Evolutionary conservation across 352 stramenopile species (phyloP).

Genomic region (Pythium plurisporium): DNA sequence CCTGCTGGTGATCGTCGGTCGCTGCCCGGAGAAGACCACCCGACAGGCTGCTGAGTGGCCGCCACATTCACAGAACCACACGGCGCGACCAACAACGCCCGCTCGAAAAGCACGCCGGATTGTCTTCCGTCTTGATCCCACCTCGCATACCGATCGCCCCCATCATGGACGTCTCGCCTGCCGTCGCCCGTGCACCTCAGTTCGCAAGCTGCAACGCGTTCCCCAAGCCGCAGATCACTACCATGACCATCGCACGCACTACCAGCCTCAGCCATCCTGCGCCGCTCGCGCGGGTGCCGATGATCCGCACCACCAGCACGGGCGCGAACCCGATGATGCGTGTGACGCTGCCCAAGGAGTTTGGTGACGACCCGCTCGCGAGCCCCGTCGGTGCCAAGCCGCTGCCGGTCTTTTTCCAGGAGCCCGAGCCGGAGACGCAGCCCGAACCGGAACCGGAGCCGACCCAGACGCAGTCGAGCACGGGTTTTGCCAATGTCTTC

Average conservation of each 20-base stretch:
- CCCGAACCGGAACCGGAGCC: neutral
- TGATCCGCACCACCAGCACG: slow-evolving; percentile 11
- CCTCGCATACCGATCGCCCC: neutral
- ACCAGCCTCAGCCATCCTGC: neutral
- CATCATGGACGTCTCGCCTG: slow-evolving; percentile 3
- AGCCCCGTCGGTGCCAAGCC: slow-evolving; percentile 13
- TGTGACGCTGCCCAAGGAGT: slow-evolving; percentile 22
- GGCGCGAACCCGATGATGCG: slow-evolving; percentile 25
- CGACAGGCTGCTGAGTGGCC: neutral
- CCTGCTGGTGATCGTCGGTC: neutral
- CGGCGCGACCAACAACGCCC: neutral
- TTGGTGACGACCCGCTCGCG: slow-evolving; percentile 22
- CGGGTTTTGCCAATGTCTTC: slow-evolving; percentile 19
- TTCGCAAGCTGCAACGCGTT: slow-evolving; percentile 11
- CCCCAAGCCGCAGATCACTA: slow-evolving; percentile 13
- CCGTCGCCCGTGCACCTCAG: neutral
- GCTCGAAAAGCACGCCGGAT: too few relatives aligned
- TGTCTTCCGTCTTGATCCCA: too few relatives aligned
- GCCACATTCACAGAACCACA: neutral
- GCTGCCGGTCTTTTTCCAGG: slow-evolving; percentile 4
- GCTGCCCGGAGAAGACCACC: neutral
- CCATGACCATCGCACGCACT: slow-evolving; percentile 20
- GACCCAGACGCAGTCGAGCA: neutral
- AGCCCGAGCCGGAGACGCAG: neutral
- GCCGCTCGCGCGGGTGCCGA: neutral